phyloP scores from a whole-genome alignment of 2,329 filamentous ascomycete genomes.

The Penicillium sp. region DNA sequence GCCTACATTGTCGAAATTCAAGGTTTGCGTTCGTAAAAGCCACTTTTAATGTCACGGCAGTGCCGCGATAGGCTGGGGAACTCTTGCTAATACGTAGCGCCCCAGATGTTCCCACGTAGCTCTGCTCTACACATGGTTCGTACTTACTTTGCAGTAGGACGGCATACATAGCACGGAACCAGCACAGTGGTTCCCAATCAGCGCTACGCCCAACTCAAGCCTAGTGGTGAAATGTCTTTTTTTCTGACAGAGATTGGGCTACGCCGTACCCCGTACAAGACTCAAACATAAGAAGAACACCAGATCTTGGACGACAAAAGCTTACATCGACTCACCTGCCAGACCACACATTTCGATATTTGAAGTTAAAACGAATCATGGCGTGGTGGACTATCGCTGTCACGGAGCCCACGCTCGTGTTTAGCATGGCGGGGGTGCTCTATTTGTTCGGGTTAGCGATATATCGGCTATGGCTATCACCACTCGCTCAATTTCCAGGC shows the following conservation, averaged over 20 bases:
- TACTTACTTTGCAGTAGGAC: neutral
- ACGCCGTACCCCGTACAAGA: neutral
- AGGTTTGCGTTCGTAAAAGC: neutral
- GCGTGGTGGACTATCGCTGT: neutral
- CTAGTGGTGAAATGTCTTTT: neutral
- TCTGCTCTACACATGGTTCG: neutral
- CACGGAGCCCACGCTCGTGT: constrained; percentile 4
- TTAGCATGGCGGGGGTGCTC: neutral
- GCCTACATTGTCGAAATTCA: neutral
- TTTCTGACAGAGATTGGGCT: neutral
- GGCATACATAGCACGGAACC: neutral
- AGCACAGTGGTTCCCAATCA: constrained; percentile 3
- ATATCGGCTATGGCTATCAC: constrained; percentile 22
- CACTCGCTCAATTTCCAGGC: constrained; percentile 24
- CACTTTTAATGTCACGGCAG: neutral
- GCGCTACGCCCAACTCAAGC: neutral
- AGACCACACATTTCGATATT: no score
- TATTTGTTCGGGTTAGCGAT: constrained; percentile 9
- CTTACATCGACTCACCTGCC: neutral
- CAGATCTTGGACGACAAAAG: neutral
- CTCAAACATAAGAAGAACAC: neutral
- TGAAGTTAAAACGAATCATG: neutral
- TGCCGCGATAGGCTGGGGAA: constrained; percentile 3
- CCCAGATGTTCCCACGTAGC: neutral
- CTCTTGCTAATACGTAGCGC: neutral